These are phyloP conservation scores for Penicillium oxalicum DNA, from an alignment of 2,329 filamentous ascomycete genomes.

Conservation along the genomic window DNA sequence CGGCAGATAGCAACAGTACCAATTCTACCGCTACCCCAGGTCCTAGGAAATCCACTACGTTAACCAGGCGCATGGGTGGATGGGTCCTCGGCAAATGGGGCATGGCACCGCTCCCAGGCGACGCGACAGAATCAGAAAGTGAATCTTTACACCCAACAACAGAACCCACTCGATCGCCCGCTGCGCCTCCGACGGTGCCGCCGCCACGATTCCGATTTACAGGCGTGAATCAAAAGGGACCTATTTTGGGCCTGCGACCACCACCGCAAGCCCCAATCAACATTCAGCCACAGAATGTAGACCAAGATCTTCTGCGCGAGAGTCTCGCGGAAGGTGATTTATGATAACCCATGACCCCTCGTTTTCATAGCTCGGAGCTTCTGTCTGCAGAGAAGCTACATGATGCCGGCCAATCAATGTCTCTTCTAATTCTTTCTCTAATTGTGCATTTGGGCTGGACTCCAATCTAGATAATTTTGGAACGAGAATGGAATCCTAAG, in stretches of 20 bases:
- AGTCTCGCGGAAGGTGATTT: constrained; percentile 45
- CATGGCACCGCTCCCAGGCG: constrained; percentile 38
- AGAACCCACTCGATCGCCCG: neutral
- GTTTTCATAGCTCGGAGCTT: no score
- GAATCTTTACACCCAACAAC: neutral
- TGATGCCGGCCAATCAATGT: no score
- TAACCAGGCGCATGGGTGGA: constrained; percentile 55
- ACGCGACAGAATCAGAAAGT: constrained; percentile 5
- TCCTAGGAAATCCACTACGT: constrained; percentile 25
- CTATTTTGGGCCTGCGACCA: constrained; percentile 64
- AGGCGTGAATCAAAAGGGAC: constrained; percentile 73
- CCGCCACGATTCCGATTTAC: constrained; percentile 47
- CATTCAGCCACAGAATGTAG: constrained; percentile 54
- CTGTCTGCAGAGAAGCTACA: no score
- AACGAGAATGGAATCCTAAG: no score
- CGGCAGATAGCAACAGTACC: constrained; percentile 19
- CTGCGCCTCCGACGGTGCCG: constrained; percentile 53
- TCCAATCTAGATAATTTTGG: no score
- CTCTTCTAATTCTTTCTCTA: no score
- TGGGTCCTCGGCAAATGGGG: constrained; percentile 63
- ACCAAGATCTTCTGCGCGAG: constrained; percentile 57
- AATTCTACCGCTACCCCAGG: constrained; percentile 14
- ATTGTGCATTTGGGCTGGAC: no score
- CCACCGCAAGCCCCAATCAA: constrained; percentile 50
- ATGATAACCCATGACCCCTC: no score